Base-by-base conservation (phyloP, 805 yeast genomes). In the Candida ponderosae region DNA sequence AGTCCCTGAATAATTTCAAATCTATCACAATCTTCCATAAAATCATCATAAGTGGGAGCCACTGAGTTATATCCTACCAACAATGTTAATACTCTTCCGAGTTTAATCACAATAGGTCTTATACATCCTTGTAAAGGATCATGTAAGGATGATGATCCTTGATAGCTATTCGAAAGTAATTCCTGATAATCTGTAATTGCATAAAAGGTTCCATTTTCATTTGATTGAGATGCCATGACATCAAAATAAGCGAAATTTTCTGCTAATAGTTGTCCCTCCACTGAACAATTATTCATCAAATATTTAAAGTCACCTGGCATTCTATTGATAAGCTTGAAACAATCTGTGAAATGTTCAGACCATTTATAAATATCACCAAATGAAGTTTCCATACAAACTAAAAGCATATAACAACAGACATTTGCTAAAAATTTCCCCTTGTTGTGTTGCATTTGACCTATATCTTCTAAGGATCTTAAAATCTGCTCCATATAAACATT, bases 111-210 rank as follows among this genome's bases (percentile, higher is more conserved):
- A 23, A 50, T 18, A 6, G 54, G 54, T 8, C 47, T 40, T 14
- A 51, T 38, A 34, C 54, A 52, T 5, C 60, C 62, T 32, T 49
- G 57, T 27, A 54, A 42, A 6, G 57, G 52, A 32, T 52, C 57
- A 5, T 40, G 35, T 14, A 42, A 36, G n/a, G n/a, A n/a, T n/a
- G n/a, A n/a, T n/a, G n/a, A 6, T 31, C 16, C 15, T 34, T 15
- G 3, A 16, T 27, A 40, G 32, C 23, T 18, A 35, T 24, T n/a
- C n/a, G n/a, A n/a, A n/a, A 41, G 32, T n/a, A 45, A 36, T 9
- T 32, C 32, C 14, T 34, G 27, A 32, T 48, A 57, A n/a, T 47
- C 52, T 5, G 31, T 28, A 18, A 53, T 34, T 6, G 54, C 45
- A 29, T 44, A 50, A 34, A 44, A 46, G 0, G 60, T 54, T 4